These are phyloP conservation scores for Pelargonium australe DNA, from an alignment of 441 rosid genomes.

Conservation along the genomic window DNA sequence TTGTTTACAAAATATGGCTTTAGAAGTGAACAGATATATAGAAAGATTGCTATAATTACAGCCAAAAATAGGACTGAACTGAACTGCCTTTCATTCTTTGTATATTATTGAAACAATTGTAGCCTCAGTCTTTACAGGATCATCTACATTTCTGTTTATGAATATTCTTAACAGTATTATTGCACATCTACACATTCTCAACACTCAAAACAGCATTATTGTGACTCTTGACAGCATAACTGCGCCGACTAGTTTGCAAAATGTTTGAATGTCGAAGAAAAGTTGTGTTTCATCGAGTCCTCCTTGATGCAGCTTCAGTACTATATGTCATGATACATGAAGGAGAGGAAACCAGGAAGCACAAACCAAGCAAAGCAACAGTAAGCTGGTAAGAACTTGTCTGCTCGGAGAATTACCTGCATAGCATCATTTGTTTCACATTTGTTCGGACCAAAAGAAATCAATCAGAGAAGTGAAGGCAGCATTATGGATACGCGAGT, in stretches of 20 bases:
- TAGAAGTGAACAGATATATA: conserved; percentile 19
- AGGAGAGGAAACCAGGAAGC: conserved; percentile 28
- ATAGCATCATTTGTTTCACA: not conserved
- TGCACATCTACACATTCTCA: not conserved
- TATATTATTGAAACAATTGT: conserved; percentile 11
- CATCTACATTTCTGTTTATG: conserved; percentile 4
- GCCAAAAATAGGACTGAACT: not conserved
- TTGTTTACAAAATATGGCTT: conserved; percentile 46
- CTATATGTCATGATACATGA: conserved; percentile 22
- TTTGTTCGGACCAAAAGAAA: conserved; percentile 8
- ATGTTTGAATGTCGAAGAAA: conserved; percentile 19
- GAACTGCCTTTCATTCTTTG: conserved; percentile 10
- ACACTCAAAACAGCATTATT: not conserved
- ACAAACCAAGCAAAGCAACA: conserved; percentile 26
- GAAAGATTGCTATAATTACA: not conserved
- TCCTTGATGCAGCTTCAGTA: not conserved
- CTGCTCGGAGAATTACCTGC: conserved; percentile 40
- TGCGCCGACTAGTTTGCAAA: conserved; percentile 11
- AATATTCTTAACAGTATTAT: conserved; percentile 14
- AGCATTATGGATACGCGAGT: not conserved
- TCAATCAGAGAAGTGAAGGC: not conserved
- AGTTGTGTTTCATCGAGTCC: conserved; percentile 16
- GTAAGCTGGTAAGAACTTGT: conserved; percentile 20
- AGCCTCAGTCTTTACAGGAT: conserved; percentile 18
- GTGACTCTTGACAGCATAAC: not conserved